phyloP scores from a whole-genome alignment of 208 protist genomes.

The Leishmania amazonensis region DNA sequence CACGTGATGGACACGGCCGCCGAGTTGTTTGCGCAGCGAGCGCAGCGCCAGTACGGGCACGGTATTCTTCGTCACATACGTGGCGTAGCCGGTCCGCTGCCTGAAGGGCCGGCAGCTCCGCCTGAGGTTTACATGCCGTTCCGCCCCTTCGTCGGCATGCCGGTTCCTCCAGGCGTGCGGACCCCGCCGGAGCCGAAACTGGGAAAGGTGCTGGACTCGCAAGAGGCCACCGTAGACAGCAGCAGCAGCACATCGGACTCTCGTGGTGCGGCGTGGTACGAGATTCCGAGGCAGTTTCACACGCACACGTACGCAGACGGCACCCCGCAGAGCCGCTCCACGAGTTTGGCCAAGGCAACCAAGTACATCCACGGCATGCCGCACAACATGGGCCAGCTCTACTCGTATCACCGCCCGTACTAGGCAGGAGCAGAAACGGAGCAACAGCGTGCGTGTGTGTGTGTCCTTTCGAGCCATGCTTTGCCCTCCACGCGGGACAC shows the following conservation, averaged over 20 bases:
- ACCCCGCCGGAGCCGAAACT: constrained; percentile 44
- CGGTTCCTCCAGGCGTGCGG: constrained; percentile 62
- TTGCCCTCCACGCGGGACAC: background rate
- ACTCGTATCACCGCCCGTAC: constrained; percentile 88
- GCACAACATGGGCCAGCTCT: constrained; percentile 86
- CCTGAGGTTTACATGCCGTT: constrained; percentile 73
- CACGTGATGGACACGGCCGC: constrained; percentile 65
- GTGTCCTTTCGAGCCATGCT: background rate
- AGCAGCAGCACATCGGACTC: background rate
- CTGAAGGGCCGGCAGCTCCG: constrained; percentile 32
- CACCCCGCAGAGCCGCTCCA: constrained; percentile 20
- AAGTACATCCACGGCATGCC: constrained; percentile 43
- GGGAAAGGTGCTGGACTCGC: constrained; percentile 28
- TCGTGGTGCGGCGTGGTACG: background rate
- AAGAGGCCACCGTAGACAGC: constrained; percentile 19
- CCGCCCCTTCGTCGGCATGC: constrained; percentile 62
- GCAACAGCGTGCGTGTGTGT: background rate
- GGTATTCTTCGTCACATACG: constrained; percentile 50
- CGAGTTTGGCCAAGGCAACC: constrained; percentile 27
- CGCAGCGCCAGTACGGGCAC: constrained; percentile 65
- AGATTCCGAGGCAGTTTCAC: constrained; percentile 27
- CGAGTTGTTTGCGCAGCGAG: constrained; percentile 46
- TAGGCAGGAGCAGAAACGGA: constrained; percentile 20
- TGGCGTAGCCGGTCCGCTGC: constrained; percentile 5
- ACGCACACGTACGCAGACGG: constrained; percentile 36